A percentile compares a stretch with the other conserved stretches of the same genome.
phyloP scores from a whole-genome alignment of 2,329 filamentous ascomycete genomes.

The Pseudocercospora fijiensis region DNA sequence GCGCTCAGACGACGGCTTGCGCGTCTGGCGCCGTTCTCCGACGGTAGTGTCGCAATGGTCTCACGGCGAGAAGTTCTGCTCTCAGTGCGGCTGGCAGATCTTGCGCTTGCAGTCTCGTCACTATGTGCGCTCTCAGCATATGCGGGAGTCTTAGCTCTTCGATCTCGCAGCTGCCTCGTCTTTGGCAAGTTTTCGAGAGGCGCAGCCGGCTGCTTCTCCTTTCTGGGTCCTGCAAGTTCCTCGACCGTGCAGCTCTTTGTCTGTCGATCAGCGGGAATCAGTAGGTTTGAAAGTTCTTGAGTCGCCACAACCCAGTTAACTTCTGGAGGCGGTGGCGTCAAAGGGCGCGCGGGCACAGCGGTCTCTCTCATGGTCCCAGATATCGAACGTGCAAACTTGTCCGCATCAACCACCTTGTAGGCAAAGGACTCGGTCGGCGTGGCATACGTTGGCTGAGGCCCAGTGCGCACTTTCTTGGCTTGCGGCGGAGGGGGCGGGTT shows the following conservation, averaged over 20 bases:
- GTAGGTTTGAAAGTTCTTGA: slow-evolving; percentile 74
- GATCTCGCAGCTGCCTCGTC: slow-evolving; percentile 61
- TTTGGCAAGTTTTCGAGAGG: slow-evolving; percentile 47
- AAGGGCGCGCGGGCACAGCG: slow-evolving; percentile 42
- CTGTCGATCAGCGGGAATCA: slow-evolving; percentile 74
- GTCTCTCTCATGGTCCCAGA: slow-evolving; percentile 52
- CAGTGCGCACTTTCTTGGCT: slow-evolving; percentile 57
- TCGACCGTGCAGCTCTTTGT: slow-evolving; percentile 74
- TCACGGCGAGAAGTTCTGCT: slow-evolving; percentile 31
- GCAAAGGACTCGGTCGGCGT: slow-evolving; percentile 85
- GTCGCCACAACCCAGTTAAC: slow-evolving; percentile 84
- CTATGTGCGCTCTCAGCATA: slow-evolving; percentile 30
- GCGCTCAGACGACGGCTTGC: slow-evolving; percentile 38
- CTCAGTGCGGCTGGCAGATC: slow-evolving; percentile 26
- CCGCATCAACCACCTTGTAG: slow-evolving; percentile 71
- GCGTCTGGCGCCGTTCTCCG: slow-evolving; percentile 30
- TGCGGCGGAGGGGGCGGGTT: slow-evolving; percentile 52
- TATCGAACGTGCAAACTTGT: slow-evolving; percentile 63
- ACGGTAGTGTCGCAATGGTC: slow-evolving; percentile 43
- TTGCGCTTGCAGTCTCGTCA: slow-evolving; percentile 29
- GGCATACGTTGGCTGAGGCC: slow-evolving; percentile 69
- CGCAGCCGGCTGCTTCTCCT: slow-evolving; percentile 62
- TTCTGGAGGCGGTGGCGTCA: slow-evolving; percentile 72
- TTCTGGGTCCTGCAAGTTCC: slow-evolving; percentile 63
- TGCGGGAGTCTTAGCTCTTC: slow-evolving; percentile 25